These are phyloP conservation scores for Cystobasidium pallidum DNA, from an alignment of 1,284 basidiomycete genomes.

Conservation along the genomic window DNA sequence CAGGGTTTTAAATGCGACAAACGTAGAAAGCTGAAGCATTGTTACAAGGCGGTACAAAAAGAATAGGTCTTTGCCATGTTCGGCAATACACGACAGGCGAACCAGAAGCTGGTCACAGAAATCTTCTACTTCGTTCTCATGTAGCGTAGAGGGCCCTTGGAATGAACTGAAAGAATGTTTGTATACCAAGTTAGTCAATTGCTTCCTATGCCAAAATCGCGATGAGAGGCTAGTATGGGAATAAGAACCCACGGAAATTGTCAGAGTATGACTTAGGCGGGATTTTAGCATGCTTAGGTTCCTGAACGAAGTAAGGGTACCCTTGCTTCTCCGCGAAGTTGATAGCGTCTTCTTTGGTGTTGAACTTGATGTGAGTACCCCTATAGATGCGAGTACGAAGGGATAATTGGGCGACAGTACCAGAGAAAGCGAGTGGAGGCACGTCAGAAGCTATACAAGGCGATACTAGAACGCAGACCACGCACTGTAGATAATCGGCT, in stretches of 20 bases:
- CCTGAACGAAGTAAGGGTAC: constrained; percentile 55
- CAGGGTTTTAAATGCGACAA: too few species aligned
- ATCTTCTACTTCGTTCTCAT: constrained; percentile 58
- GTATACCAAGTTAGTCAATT: neutral
- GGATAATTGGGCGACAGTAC: too few species aligned
- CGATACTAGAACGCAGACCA: neutral
- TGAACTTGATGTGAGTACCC: constrained; percentile 78
- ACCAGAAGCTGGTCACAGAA: neutral
- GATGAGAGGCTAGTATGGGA: too few species aligned
- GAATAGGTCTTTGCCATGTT: neutral
- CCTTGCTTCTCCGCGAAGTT: constrained; percentile 92
- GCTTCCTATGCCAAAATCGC: too few species aligned
- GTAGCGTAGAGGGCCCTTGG: constrained; percentile 16
- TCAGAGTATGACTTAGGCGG: constrained; percentile 28
- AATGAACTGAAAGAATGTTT: neutral
- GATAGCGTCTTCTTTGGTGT: constrained; percentile 85
- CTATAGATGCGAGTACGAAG: constrained; percentile 61
- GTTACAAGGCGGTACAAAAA: neutral
- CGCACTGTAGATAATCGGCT: constrained; percentile 47
- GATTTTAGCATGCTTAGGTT: constrained; percentile 34
- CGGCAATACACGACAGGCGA: too few species aligned
- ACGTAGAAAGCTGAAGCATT: neutral
- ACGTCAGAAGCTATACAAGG: neutral
- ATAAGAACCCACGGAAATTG: constrained; percentile 19
- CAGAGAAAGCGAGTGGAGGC: neutral